Conservation (phyloP, 306 rosid genomes). For the Begonia masoniana region DNA sequence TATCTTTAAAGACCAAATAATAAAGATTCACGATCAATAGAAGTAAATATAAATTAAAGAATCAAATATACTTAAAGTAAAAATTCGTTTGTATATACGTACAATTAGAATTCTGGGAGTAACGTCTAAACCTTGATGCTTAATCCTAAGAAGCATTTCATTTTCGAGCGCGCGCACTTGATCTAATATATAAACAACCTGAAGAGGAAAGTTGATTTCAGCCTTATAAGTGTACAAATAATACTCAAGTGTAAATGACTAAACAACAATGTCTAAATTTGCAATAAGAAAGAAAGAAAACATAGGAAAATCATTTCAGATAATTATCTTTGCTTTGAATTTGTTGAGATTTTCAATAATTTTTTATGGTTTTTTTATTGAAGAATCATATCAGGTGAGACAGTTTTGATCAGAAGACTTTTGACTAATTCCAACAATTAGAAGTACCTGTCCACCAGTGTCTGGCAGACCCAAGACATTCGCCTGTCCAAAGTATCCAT, state of each 20-base stretch:
- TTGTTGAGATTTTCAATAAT: too few species aligned
- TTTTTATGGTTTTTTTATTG: too few species aligned
- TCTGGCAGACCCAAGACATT: slow-evolving; percentile 94
- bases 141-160: slow-evolving; percentile 73
- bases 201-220: slow-evolving; percentile 4
- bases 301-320: too few species aligned
- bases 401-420: too few species aligned
- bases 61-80: too few species aligned
- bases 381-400: too few species aligned
- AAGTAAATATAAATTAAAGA: too few species aligned
- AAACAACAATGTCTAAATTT: neutral
- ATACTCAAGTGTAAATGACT: too few species aligned
- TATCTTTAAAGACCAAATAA: slow-evolving; percentile 21
- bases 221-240: too few species aligned
- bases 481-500: slow-evolving; percentile 94
- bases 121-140: slow-evolving; percentile 64
- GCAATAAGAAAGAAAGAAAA: neutral
- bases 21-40: too few species aligned
- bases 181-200: slow-evolving; percentile 93
- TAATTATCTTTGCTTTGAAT: too few species aligned
- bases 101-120: slow-evolving; percentile 78
- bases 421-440: neutral
- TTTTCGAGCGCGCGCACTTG: slow-evolving; percentile 97
- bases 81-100: slow-evolving; percentile 9
- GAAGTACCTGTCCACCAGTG: slow-evolving; percentile 87